Percentiles rank a stretch among this genome's conserved stretches.
Evolutionary conservation across 441 rosid species (phyloP).

Genomic region (Populus hybrid): DNA sequence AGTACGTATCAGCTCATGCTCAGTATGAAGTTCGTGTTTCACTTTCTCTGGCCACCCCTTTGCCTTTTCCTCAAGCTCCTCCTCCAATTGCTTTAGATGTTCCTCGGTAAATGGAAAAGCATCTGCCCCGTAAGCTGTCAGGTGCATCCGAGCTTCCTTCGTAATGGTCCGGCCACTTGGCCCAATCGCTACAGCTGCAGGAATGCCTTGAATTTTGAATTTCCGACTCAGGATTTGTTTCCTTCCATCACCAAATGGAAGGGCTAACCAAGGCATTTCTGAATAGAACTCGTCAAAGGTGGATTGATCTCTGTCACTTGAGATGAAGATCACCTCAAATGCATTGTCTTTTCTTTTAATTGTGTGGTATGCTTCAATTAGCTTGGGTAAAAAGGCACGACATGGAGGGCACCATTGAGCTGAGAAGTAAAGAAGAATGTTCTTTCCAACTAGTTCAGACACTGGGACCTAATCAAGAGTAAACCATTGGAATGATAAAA

Average conservation of each 20-base stretch:
- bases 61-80: constrained; percentile 29
- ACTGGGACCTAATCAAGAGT: constrained; percentile 27
- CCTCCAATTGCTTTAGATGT: no score
- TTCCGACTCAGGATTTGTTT: constrained; percentile 10
- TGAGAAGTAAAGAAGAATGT: constrained; percentile 39
- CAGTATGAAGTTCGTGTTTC: constrained; percentile 23
- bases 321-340: constrained; percentile 25
- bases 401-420: constrained; percentile 32
- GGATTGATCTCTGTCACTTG: constrained; percentile 36
- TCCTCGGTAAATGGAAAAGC: no score
- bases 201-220: constrained; percentile 31
- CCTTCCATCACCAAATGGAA: constrained; percentile 35
- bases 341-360: no score
- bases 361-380: no score
- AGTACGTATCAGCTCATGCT: constrained; percentile 26
- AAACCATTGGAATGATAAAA: neutral
- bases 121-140: no score
- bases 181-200: constrained; percentile 32
- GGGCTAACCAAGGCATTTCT: constrained; percentile 42
- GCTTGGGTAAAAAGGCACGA: constrained; percentile 19
- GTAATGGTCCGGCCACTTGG: constrained; percentile 24
- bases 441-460: constrained; percentile 33
- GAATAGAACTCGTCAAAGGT: constrained; percentile 32
- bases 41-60: constrained; percentile 33
- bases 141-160: constrained; percentile 17